These are phyloP conservation scores for Tetraselmis striata DNA, from an alignment of 139 green algal species.

Conservation along the genomic window DNA sequence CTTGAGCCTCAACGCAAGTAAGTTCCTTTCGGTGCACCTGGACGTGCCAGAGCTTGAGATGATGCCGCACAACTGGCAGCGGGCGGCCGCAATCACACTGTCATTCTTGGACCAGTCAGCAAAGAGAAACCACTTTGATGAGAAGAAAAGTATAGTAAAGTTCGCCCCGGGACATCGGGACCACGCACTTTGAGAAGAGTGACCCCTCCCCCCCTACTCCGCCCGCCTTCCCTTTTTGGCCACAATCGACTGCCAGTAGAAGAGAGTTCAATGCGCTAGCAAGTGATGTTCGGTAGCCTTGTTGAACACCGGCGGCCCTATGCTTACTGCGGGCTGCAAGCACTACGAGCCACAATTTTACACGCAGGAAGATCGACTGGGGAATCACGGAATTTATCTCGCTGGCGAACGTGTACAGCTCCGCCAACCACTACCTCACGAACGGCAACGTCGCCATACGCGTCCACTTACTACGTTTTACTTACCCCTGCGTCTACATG, in stretches of 20 bases:
- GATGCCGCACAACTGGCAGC: constrained; percentile 41
- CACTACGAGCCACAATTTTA: constrained; percentile 7
- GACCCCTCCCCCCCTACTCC: not conserved
- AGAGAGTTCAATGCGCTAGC: too few relatives aligned
- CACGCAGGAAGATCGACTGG: constrained; percentile 5
- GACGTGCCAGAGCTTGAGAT: constrained; percentile 57
- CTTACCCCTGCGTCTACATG: constrained; percentile 96
- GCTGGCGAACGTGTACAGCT: not conserved
- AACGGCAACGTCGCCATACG: not conserved
- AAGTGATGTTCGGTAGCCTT: not conserved
- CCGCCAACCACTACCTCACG: not conserved
- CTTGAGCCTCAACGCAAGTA: constrained; percentile 37
- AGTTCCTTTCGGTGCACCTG: constrained; percentile 61
- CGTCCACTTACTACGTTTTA: too few relatives aligned
- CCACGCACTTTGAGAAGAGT: constrained; percentile 69
- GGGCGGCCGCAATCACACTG: constrained; percentile 74
- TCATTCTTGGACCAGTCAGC: constrained; percentile 63
- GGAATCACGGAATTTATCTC: constrained; percentile 2
- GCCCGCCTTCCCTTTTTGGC: too few relatives aligned
- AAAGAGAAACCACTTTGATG: constrained; percentile 15
- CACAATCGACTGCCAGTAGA: too few relatives aligned
- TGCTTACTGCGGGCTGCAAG: constrained; percentile 1
- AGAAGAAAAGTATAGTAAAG: too few relatives aligned
- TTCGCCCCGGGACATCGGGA: too few relatives aligned
- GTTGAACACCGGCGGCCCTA: not conserved